Evolutionary conservation across 495 filamentous ascomycete species (phyloP).

Genomic region (Neurospora sp.): DNA sequence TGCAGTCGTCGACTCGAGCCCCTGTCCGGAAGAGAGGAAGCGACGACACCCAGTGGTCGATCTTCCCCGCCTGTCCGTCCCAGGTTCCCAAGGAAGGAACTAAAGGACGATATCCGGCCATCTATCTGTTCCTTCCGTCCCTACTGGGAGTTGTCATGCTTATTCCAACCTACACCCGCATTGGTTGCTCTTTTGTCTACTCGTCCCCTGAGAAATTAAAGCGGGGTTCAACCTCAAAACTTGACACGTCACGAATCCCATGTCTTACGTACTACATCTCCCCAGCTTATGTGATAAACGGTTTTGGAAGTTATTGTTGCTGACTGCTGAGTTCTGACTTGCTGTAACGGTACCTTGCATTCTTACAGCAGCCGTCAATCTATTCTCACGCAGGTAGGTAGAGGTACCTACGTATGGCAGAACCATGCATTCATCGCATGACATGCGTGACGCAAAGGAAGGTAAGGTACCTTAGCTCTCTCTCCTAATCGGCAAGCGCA

Average conservation of each 20-base stretch:
- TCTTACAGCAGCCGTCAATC: neutral
- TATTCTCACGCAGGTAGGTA: neutral
- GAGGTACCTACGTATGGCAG: neutral
- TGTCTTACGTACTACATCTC: neutral
- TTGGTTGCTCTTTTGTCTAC: too few species aligned
- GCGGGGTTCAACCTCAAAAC: too few species aligned
- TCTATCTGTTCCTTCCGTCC: too few species aligned
- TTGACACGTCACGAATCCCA: neutral
- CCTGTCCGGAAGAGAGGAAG: neutral
- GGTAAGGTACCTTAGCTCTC: neutral
- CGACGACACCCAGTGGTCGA: neutral
- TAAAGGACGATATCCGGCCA: too few species aligned
- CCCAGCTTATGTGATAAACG: too few species aligned
- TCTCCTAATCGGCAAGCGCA: neutral
- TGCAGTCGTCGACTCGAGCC: too few species aligned
- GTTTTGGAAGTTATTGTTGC: too few species aligned
- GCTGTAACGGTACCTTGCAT: neutral
- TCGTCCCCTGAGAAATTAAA: too few species aligned
- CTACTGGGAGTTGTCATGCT: too few species aligned
- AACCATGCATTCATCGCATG: neutral
- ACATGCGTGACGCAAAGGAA: neutral
- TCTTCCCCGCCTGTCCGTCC: neutral
- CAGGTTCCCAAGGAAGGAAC: too few species aligned
- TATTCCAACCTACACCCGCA: too few species aligned
- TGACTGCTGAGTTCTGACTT: too few species aligned